Evolutionary conservation across 2,329 filamentous ascomycete genomes (phyloP).

Genomic region (Tolypocladium ovalisporum): DNA sequence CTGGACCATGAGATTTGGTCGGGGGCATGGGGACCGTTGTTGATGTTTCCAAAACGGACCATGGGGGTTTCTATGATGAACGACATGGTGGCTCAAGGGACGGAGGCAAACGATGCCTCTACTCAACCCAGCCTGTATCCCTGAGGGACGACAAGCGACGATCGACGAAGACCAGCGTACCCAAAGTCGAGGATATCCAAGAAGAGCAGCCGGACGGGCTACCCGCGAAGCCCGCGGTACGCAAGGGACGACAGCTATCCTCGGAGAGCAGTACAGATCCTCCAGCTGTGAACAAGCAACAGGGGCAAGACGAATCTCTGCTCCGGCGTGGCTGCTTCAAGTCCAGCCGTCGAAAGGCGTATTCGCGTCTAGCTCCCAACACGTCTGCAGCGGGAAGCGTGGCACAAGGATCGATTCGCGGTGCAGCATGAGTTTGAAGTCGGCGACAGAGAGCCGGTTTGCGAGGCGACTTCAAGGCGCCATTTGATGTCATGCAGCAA

Average conservation of each 20-base stretch:
- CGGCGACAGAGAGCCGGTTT: neutral
- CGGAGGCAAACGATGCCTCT: neutral
- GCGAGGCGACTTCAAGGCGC: neutral
- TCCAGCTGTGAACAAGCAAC: neutral
- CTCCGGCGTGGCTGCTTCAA: neutral
- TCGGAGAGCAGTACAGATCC: neutral
- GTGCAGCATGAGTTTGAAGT: neutral
- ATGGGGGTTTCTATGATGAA: neutral
- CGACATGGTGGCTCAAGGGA: neutral
- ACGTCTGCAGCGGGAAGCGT: neutral
- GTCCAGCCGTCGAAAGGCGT: neutral
- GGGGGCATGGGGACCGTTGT: neutral
- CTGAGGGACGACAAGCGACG: neutral
- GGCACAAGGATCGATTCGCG: neutral
- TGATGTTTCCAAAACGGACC: neutral
- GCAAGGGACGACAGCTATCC: neutral
- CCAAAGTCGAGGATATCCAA: neutral
- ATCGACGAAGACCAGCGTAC: too few relatives aligned
- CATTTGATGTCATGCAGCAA: neutral
- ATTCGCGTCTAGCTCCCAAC: neutral
- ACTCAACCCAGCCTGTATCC: neutral
- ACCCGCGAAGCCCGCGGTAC: neutral
- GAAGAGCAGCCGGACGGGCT: neutral
- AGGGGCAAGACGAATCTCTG: neutral
- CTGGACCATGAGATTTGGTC: neutral